phyloP scores from a whole-genome alignment of 73 alveolate genomes.

The Tetrahymena thermophila region DNA sequence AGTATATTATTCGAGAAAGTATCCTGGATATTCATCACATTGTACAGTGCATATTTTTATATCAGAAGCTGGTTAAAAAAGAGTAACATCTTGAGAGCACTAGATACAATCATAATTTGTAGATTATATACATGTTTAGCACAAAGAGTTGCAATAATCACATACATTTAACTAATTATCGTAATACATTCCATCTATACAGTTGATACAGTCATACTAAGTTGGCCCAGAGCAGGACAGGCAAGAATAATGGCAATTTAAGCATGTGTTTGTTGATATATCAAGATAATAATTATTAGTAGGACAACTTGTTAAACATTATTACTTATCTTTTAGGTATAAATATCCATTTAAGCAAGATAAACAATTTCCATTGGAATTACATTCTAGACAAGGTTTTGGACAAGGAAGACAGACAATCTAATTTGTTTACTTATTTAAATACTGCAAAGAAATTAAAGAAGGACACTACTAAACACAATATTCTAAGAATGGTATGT shows the following conservation, averaged over 20 bases:
- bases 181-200: not conserved
- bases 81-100: not conserved
- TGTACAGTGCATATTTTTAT: not conserved
- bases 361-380: not conserved
- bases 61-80: not conserved
- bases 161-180: not conserved
- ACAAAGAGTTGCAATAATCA: not conserved
- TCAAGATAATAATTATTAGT: not conserved
- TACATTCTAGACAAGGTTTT: not conserved
- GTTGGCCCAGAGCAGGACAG: not conserved
- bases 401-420: not conserved
- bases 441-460: not conserved
- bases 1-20: not conserved
- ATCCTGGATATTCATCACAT: not conserved
- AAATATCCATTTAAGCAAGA: not conserved
- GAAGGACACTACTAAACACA: not conserved
- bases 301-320: not conserved
- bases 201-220: not conserved
- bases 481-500: not conserved
- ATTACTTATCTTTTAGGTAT: not conserved
- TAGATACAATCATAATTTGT: not conserved
- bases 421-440: not conserved
- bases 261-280: not conserved
- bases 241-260: not conserved
- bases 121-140: not conserved